These are phyloP conservation scores for Tricholoma sp. DNA, from an alignment of 768 basidiomycete genomes.

Conservation along the genomic window DNA sequence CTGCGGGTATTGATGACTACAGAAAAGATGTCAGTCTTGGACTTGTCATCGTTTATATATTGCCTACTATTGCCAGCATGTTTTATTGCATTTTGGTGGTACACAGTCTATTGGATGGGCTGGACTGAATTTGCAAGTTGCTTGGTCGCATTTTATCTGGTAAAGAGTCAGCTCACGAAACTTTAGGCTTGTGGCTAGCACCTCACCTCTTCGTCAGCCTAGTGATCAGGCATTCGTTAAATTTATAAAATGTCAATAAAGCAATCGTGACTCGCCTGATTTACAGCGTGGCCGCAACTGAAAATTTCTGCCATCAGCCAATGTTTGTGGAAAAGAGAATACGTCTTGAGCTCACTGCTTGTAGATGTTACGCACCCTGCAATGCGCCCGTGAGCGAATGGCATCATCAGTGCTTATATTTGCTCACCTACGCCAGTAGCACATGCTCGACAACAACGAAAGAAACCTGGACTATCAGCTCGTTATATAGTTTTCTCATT, in stretches of 20 bases:
- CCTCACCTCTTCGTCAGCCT: conserved; percentile 58
- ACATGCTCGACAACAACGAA: conserved; percentile 34
- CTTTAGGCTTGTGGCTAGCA: neutral
- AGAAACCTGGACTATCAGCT: conserved; percentile 4
- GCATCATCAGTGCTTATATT: neutral
- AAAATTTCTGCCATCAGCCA: conserved; percentile 7
- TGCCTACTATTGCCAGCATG: conserved; percentile 71
- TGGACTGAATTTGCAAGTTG: conserved; percentile 60
- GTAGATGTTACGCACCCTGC: conserved; percentile 54
- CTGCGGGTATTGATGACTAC: conserved; percentile 60
- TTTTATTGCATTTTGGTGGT: conserved; percentile 46
- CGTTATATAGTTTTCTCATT: conserved; percentile 21
- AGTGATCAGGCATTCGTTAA: conserved; percentile 5
- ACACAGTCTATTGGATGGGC: conserved; percentile 45
- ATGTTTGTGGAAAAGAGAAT: neutral
- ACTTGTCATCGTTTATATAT: neutral
- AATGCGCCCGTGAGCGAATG: conserved; percentile 18
- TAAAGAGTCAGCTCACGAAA: conserved; percentile 4
- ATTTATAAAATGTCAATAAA: neutral
- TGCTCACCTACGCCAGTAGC: conserved; percentile 56
- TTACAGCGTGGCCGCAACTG: conserved; percentile 54
- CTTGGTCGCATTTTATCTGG: conserved; percentile 60
- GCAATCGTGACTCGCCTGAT: conserved; percentile 32
- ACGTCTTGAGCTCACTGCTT: conserved; percentile 33
- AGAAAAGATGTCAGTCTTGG: conserved; percentile 7